Conservation (phyloP, 495 filamentous ascomycete genomes). For the Daldinia childiae region DNA sequence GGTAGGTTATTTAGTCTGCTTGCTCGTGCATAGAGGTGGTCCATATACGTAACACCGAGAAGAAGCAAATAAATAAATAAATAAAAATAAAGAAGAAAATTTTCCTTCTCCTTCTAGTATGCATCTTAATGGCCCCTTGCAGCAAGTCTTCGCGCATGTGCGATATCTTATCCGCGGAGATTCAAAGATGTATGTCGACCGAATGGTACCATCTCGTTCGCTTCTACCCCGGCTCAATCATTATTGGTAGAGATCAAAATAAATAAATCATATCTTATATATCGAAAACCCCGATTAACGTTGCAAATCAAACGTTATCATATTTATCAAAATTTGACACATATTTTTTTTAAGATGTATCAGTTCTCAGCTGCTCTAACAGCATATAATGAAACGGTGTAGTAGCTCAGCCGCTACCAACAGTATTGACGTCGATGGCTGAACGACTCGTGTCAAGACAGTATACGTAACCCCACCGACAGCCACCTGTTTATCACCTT, state of each 20-base stretch:
- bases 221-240: conserved; percentile 29
- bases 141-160: conserved; percentile 11
- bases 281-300: conserved; percentile 23
- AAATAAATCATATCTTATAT: conserved; percentile 23
- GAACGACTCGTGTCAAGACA: conserved; percentile 5
- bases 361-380: conserved; percentile 13
- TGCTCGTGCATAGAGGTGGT: conserved; percentile 25
- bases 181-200: conserved; percentile 18
- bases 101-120: conserved; percentile 22
- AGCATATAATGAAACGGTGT: conserved; percentile 2
- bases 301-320: conserved; percentile 23
- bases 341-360: conserved; percentile 13
- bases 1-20: conserved; percentile 24
- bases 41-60: conserved; percentile 33
- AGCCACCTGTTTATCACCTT: background rate
- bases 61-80: conserved; percentile 24
- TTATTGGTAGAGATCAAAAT: conserved; percentile 6
- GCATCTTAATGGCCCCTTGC: conserved; percentile 39
- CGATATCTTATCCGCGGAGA: conserved; percentile 34
- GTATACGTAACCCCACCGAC: conserved; percentile 13
- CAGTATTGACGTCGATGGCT: conserved; percentile 30
- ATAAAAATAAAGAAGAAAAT: conserved; percentile 8
- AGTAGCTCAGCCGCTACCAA: conserved; percentile 15
- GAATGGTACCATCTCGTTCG: conserved; percentile 26
- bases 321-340: conserved; percentile 12